Evolutionary conservation across 345 rosid genomes (phyloP), one percentile per base, ranked within the genome.

Genomic region (Moringa oleifera): DNA sequence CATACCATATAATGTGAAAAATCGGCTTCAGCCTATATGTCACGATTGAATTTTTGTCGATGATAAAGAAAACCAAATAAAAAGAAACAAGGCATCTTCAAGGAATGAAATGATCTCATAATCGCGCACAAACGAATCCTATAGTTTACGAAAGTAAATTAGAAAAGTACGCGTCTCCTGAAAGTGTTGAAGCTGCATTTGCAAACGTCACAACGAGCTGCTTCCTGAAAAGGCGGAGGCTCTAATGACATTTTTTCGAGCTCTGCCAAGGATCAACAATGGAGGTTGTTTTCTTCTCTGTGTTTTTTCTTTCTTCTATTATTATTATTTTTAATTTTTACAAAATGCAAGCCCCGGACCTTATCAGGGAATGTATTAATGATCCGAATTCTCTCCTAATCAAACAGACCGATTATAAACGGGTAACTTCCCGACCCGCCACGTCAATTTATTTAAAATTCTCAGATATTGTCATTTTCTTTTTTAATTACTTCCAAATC

Each of bases 101-200:
- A n/a, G 20, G n/a, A 51, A 51, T 51, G 6, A 19, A 51, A 51
- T 51, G 23, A 51, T 51, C 20, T 51, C 11, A 51, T 51, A 57
- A 46, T 17, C 6, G 37, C 13, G 52, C 19, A 36, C 18, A 54
- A 41, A 15, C 12, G 6, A 11, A 11, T 5, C 12, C 13, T 20
- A 1, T 18, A 7, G n/a, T 11, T 20, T 8, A 47, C 18, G 12
- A 5, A 2, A 18, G 12, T 41, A 18, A 56, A 21, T n/a, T 63
- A 18, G 57, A 57, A 25, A 25, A 33, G 37, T 79, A 88, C 89
- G 68, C 89, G 85, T 59, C 91, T 79, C 58, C 87, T 69, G 85
- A 88, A 85, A 66, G 91, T 67, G 77, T 75, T 81, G 81, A 88
- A 88, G 75, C 85, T 83, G 80, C 95, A 85, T 68, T 83, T 83